Conservation (phyloP, 768 basidiomycete genomes). For the Tricholoma sp. region DNA sequence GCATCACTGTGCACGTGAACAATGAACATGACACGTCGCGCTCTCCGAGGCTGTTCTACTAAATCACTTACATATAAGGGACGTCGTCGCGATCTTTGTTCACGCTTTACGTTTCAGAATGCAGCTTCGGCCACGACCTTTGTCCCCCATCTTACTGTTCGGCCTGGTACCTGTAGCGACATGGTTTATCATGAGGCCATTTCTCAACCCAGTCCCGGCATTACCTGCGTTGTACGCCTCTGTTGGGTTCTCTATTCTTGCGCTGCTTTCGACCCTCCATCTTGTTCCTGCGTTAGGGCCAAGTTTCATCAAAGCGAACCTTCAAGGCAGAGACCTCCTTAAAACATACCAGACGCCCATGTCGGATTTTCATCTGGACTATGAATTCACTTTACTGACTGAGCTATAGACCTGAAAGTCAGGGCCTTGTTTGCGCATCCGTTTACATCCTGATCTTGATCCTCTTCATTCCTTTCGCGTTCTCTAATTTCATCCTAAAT, state of each 20-base stretch:
- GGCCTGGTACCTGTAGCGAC: slow-evolving; percentile 60
- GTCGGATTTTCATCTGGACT: slow-evolving; percentile 32
- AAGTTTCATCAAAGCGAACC: slow-evolving; percentile 72
- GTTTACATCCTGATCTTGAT: slow-evolving; percentile 85
- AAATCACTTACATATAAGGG: too few species aligned
- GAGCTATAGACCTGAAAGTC: slow-evolving; percentile 80
- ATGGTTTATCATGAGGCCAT: slow-evolving; percentile 71
- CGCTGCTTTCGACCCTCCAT: slow-evolving; percentile 69
- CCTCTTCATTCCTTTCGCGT: slow-evolving; percentile 94
- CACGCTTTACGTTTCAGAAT: slow-evolving; percentile 6
- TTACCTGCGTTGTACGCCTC: slow-evolving; percentile 74
- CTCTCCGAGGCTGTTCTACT: too few species aligned
- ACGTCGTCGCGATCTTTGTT: not conserved
- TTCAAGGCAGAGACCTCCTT: slow-evolving; percentile 83
- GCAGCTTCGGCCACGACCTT: slow-evolving; percentile 40
- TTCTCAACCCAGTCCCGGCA: slow-evolving; percentile 62
- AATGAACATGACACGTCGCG: not conserved
- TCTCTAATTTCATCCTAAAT: slow-evolving; percentile 63
- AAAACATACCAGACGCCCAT: slow-evolving; percentile 74
- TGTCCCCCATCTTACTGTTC: slow-evolving; percentile 47
- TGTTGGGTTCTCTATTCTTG: slow-evolving; percentile 79
- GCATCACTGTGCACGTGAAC: slow-evolving; percentile 6
- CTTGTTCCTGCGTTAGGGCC: slow-evolving; percentile 82
- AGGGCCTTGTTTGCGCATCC: slow-evolving; percentile 85
- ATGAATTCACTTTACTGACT: slow-evolving; percentile 2